Base-by-base conservation (phyloP, 2,329 filamentous ascomycete species). In the Periconia macrospinosa region DNA sequence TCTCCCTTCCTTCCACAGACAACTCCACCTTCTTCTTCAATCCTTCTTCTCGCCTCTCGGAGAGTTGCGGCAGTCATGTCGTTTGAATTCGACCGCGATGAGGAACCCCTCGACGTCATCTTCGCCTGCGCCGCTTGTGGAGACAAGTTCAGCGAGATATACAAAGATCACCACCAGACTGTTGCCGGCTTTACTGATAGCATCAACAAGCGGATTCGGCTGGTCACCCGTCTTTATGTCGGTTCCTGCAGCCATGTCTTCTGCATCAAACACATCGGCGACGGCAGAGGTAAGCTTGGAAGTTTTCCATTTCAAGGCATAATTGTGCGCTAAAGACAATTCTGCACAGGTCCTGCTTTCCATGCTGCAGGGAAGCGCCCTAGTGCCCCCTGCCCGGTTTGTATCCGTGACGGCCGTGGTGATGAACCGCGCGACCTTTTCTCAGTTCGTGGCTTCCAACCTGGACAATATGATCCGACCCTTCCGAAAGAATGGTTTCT, bases 71-170 rank as follows among this genome's bases (percentile, higher is more conserved):
- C 17, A 41, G 45, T 55, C 19, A 50, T 61, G 40, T 64, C 23
- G 23, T 27, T 8, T 5, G 23, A 27, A 8, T 8, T 8, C 23
- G 8, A 3, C 8, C 23, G 23, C 23, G 23, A 27, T 27, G 23
- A 27, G 3, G 5, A 27, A 27, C 3, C 74, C 8, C 65, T 74
- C 49, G 74, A 81, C 54, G 69, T 80, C 54, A 75, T 82, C 47
- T 79, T 81, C 62, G 76, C 75, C 56, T 83, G 80, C 62, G 70
- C 70, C 27, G 58, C 81, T 37, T 83, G 80, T 60, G 76, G 78
- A 45, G 69, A 69, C 10, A 75, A 74, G 7, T 70, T 79, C 37
- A 70, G 75, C 18, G 78, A 80, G 30, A 65, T 80, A 23, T 80
- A 80, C 60, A 67, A 69, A 8, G 67, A 66, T n/a, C 55, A 66